phyloP scores from a whole-genome alignment of 2,329 filamentous ascomycete genomes.

The Aureobasidium vineae region DNA sequence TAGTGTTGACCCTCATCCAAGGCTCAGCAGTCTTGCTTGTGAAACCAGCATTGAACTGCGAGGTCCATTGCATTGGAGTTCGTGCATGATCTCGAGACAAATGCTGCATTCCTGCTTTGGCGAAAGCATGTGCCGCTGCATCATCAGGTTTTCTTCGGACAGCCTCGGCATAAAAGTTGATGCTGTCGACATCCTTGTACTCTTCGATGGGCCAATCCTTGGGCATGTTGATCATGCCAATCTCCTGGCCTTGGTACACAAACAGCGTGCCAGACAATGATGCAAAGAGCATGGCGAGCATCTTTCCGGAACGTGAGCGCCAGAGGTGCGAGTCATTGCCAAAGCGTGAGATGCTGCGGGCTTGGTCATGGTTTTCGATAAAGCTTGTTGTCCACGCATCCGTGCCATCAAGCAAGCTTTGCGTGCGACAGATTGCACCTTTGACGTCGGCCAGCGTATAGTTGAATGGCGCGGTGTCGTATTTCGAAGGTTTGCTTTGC shows the following conservation, averaged over 20 bases:
- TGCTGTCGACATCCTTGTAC: slow-evolving; percentile 52
- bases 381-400: slow-evolving; percentile 64
- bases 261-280: slow-evolving; percentile 51
- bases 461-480: slow-evolving; percentile 7
- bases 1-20: slow-evolving; percentile 68
- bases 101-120: slow-evolving; percentile 44
- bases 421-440: slow-evolving; percentile 50
- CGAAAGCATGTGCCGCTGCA: slow-evolving; percentile 39
- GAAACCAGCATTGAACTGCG: slow-evolving; percentile 59
- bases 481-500: slow-evolving; percentile 45
- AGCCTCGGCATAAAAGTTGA: slow-evolving; percentile 51
- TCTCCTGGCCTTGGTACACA: slow-evolving; percentile 65
- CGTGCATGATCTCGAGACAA: slow-evolving; percentile 66
- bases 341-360: slow-evolving; percentile 57
- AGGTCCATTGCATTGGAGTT: slow-evolving; percentile 68
- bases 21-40: slow-evolving; percentile 54
- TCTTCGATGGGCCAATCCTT: slow-evolving; percentile 51
- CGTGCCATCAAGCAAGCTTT: slow-evolving; percentile 54
- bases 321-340: slow-evolving; percentile 43
- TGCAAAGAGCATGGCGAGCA: slow-evolving; percentile 43
- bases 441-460: slow-evolving; percentile 14
- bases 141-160: not conserved
- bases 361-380: slow-evolving; percentile 64
- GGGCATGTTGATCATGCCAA: slow-evolving; percentile 61
- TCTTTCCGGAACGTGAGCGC: slow-evolving; percentile 49